Base-by-base conservation (phyloP, 768 basidiomycete genomes). In the Goffeauzyma gilvescens region DNA sequence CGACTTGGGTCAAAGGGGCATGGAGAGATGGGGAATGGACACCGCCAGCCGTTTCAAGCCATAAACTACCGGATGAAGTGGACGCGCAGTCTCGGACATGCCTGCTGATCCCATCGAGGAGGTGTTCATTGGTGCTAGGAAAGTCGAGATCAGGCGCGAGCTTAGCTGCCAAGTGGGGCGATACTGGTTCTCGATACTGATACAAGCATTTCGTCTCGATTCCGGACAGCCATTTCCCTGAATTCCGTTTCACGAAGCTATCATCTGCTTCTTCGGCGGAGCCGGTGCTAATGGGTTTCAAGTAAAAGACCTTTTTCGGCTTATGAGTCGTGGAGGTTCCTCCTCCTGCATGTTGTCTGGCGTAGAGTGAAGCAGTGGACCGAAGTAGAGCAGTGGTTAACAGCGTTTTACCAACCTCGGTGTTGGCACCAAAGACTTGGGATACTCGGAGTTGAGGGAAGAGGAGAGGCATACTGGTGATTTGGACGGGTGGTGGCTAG, bases 351-450 rank as follows among this genome's bases (percentile, higher is more conserved):
- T 36, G 24, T 12, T 43, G 20, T 14, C 32, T 25, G 18, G 48
- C 45, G 50, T 58, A 58, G 14, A 42, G 42, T 3, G 70, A 59
- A 0, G 76, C 76, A n/a, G 82, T 81, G 0, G 82, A 78, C 26
- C 81, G 71, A 32, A 78, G 73, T 26, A 96, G 75, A 1, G 83
- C 83, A 2, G 86, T 74, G 1, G 84, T 80, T 41, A 95, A 67
- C 45, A 95, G 72, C 0, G 89, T 93, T 66, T 96, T 95, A 21
- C 90, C 90, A 38, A 95, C 50, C 50, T 86, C 78, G 2, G 90
- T 96, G 64, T 90, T 93, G 1, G 89, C 86, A 24, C 90, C 90
- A 56, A 93, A 90, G 46, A 95, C 68, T 59, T 90, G 84, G 62
- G 87, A 82, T 23, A 86, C 68, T 14, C 84, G 75, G 25, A 95